Evolutionary conservation across 2,329 filamentous ascomycete species (phyloP).

Genomic region (Stemphylium beticola): DNA sequence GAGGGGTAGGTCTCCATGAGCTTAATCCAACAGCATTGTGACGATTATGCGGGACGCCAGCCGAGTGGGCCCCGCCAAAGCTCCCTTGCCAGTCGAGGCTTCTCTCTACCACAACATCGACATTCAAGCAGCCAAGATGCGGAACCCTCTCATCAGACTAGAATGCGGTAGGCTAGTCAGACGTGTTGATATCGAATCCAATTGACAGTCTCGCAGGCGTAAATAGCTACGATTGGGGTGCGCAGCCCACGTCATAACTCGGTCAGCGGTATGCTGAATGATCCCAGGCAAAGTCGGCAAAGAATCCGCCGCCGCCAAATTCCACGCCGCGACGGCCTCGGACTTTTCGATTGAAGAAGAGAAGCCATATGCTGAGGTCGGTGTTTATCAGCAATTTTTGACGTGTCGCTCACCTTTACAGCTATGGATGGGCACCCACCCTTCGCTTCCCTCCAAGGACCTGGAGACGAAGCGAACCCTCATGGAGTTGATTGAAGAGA

Average conservation of each 20-base stretch:
- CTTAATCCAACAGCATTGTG: constrained; percentile 30
- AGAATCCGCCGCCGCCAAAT: constrained; percentile 86
- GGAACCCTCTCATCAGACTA: constrained; percentile 80
- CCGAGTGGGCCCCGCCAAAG: constrained; percentile 23
- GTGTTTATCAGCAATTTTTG: not conserved
- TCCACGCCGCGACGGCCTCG: constrained; percentile 81
- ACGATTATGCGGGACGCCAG: constrained; percentile 20
- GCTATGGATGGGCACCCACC: constrained; percentile 99
- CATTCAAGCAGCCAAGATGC: constrained; percentile 32
- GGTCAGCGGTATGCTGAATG: constrained; percentile 34
- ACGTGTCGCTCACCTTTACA: constrained; percentile 51
- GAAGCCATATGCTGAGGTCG: constrained; percentile 92
- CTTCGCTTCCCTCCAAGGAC: constrained; percentile 92
- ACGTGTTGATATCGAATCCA: constrained; percentile 13
- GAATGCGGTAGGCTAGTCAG: constrained; percentile 65
- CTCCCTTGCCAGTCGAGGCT: constrained; percentile 14
- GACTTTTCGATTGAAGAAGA: constrained; percentile 80
- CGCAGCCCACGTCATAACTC: constrained; percentile 37
- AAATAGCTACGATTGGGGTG: constrained; percentile 98
- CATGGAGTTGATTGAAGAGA: constrained; percentile 85
- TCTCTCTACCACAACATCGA: constrained; percentile 17
- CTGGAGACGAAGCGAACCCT: constrained; percentile 82
- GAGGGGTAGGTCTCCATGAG: constrained; percentile 27
- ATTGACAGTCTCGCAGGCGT: constrained; percentile 67
- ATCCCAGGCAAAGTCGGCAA: constrained; percentile 78